Base-by-base conservation (phyloP, 2,329 filamentous ascomycete genomes). In the Fusarium xyrophilum region DNA sequence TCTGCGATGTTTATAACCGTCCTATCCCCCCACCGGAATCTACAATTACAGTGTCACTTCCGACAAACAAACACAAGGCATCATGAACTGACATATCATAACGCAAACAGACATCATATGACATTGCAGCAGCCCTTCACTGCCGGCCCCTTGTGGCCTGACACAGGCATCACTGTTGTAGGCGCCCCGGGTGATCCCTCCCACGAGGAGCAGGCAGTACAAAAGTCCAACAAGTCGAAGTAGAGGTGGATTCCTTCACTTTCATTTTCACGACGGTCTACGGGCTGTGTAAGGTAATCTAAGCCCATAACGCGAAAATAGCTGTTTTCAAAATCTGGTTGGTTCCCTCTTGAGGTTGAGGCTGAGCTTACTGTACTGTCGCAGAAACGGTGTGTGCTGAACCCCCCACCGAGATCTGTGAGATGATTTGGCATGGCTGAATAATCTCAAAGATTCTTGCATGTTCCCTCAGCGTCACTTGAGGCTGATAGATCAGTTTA, bases 161-260 rank as follows among this genome's bases (percentile, higher is more conserved):
- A 78, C 76, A 78, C 75, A 75, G 77, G 75, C 76, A 71, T 74
- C 73, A 48, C 56, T 58, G 59, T 42, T 61, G 67, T 71, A 67
- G 66, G 68, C 42, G 40, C 64, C 48, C 36, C 30, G 48, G 59
- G 51, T 69, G 56, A 60, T 52, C 65, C 65, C 65, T 36, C 46
- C 51, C 58, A 61, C 63, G 54, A 39, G 52, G 46, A 63, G 33
- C 15, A 23, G 52, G 44, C 43, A 52, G 56, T 30, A 53, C 33
- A 55, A 40, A 32, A 23, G 27, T 10, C 28, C 15, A 32, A 33
- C 15, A 32, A 48, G n/a, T 25, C 44, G 32, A 33, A 33, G 14
- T 27, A 65, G 21, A 54, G 30, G 61, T 50, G 43, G 55, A 32
- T 46, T 44, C 25, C 32, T 36, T 36, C 33, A 15, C 14, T 23